A percentile compares a stretch with the other conserved stretches of the same genome.
Conservation (phyloP, 2,329 filamentous ascomycete genomes). For the Hypoxylon sp. region DNA sequence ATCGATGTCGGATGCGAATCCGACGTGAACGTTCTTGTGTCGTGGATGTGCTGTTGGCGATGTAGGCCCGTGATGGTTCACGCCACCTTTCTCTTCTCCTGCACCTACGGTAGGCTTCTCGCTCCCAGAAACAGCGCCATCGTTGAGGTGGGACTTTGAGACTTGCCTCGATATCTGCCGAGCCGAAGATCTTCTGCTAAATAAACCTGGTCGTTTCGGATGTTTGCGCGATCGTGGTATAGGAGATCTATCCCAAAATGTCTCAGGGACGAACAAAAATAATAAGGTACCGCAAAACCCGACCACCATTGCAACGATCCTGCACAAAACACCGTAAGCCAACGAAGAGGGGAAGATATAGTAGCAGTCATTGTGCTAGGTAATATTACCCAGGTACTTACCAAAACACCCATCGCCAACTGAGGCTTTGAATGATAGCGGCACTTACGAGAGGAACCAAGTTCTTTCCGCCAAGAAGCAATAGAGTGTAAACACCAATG, state of each 20-base stretch:
- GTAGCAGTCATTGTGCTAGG: not conserved
- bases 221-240: constrained; percentile 53
- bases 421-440: constrained; percentile 78
- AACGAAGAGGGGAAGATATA: not conserved
- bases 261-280: constrained; percentile 93
- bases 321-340: constrained; percentile 48
- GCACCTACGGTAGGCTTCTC: constrained; percentile 19
- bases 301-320: constrained; percentile 85
- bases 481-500: constrained; percentile 90
- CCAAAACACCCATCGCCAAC: constrained; percentile 95
- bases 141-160: constrained; percentile 22
- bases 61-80: constrained; percentile 27
- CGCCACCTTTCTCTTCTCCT: constrained; percentile 21
- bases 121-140: constrained; percentile 1
- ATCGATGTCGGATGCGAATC: constrained; percentile 61
- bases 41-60: constrained; percentile 32
- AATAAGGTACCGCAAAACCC: constrained; percentile 76
- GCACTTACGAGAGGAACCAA: constrained; percentile 88
- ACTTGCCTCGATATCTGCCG: constrained; percentile 44
- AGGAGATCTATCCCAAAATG: constrained; percentile 92
- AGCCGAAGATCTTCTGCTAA: constrained; percentile 62
- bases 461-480: constrained; percentile 92
- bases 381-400: constrained; percentile 59
- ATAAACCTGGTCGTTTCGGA: constrained; percentile 58
- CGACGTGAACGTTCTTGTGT: constrained; percentile 63